Evolutionary conservation across 2,329 filamentous ascomycete genomes (phyloP), one percentile per base, ranked within the genome.

Genomic region (Tolypocladium guangdongense): DNA sequence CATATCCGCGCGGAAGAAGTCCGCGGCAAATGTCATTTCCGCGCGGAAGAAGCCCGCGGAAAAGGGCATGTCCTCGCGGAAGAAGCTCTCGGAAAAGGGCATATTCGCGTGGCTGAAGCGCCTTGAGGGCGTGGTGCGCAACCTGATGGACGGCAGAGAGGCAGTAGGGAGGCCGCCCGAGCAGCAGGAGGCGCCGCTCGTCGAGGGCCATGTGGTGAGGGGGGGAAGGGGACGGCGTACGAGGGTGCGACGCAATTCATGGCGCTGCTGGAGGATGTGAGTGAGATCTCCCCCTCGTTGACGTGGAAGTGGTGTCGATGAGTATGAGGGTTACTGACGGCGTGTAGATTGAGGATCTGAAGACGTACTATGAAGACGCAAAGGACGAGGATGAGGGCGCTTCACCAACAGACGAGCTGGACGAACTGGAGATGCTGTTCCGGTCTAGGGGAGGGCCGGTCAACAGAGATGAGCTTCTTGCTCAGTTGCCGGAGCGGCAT

Each of bases 201-300:
- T 63, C 12, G 63, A 55, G 41, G 75, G 71, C 0, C 70, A 76
- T 52, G 69, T 81, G 7, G 68, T 80, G 22, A 65, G 68, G 24
- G 69, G 73, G 2, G 62, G 37, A 65, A 66, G 50, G 71, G 69
- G 11, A 74, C 72, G 43, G 78, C 74, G 5, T 83, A 81, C 57
- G 74, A 83, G 5, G 80, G 80, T 1, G 78, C 78, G 4, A 82
- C 80, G 46, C 79, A 83, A 55, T 81, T 78, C 58, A 76, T 81
- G 68, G 80, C 80, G 2, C 81, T 83, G 64, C 65, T 83, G 12
- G 77, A 82, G 60, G 77, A 83, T 68, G 79, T 82, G 59, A 71
- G 74, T 66, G 35, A n/a, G 22, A 32, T 27, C 5, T 2, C 3
- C 7, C n/a, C 30, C 7, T 14, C 32, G 22, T 49, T 27, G 20